These are phyloP conservation scores for Shiraia sp. DNA, from an alignment of 2,329 filamentous ascomycete genomes.

Conservation along the genomic window DNA sequence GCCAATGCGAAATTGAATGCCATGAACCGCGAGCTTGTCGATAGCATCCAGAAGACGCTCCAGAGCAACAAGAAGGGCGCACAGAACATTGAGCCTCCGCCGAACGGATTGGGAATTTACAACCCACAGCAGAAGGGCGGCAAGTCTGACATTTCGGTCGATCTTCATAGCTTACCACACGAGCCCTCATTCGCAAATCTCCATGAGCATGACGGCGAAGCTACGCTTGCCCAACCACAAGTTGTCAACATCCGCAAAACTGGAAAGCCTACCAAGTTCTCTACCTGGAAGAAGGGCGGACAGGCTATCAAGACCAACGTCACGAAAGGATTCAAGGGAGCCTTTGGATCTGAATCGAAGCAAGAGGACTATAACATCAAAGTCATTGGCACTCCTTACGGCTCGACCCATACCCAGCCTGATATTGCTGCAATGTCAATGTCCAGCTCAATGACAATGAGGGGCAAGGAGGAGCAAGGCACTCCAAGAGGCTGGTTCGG, in stretches of 20 bases:
- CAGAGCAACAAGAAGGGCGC: conserved; percentile 66
- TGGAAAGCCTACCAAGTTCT: conserved; percentile 93
- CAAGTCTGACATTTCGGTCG: conserved; percentile 45
- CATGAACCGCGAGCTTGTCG: conserved; percentile 92
- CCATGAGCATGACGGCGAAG: conserved; percentile 66
- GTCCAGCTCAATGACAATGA: conserved; percentile 31
- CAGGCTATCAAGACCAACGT: conserved; percentile 94
- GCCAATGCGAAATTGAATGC: conserved; percentile 95
- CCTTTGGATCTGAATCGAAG: conserved; percentile 67
- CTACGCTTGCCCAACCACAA: conserved; percentile 74
- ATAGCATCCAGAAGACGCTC: conserved; percentile 91
- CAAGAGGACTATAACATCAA: conserved; percentile 59
- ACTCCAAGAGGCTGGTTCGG: conserved; percentile 41
- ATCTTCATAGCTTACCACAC: conserved; percentile 44
- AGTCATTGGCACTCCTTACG: conserved; percentile 53
- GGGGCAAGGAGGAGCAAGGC: conserved; percentile 26
- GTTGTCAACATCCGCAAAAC: conserved; percentile 89
- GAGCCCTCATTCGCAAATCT: conserved; percentile 48
- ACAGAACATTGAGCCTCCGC: conserved; percentile 53
- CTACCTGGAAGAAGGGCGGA: conserved; percentile 97
- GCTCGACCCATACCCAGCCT: conserved; percentile 39
- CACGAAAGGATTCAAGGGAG: conserved; percentile 90
- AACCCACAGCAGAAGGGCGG: conserved; percentile 41
- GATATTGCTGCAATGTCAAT: conserved; percentile 40
- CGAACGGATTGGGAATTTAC: conserved; percentile 69